These are phyloP conservation scores for Lanmaoa pseudosensibilis DNA, from an alignment of 768 basidiomycete species.

Conservation along the genomic window DNA sequence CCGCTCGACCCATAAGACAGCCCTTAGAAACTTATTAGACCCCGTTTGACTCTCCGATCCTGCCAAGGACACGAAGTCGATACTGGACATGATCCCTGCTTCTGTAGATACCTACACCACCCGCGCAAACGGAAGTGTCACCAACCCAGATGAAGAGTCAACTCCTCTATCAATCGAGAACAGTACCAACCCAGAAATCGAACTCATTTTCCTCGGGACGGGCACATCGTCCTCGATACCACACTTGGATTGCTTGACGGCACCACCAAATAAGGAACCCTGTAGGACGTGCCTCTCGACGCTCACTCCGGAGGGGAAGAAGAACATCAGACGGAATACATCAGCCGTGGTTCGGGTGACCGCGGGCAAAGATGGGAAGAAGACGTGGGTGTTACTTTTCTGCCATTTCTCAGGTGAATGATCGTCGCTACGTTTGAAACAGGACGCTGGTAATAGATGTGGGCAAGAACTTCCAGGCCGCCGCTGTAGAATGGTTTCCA, in stretches of 20 bases:
- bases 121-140: neutral
- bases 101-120: neutral
- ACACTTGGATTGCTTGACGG: conserved; percentile 71
- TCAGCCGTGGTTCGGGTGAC: conserved; percentile 60
- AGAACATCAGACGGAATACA: conserved; percentile 84
- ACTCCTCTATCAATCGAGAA: neutral
- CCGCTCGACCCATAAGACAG: too few relatives aligned
- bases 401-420: neutral
- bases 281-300: conserved; percentile 73
- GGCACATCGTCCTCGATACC: conserved; percentile 78
- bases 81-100: neutral
- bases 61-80: neutral
- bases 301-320: conserved; percentile 67
- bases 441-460: conserved; percentile 83
- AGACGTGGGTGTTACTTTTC: conserved; percentile 45
- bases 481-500: conserved; percentile 60
- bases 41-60: neutral
- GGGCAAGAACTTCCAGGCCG: conserved; percentile 77
- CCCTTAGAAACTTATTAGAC: too few relatives aligned
- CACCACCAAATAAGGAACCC: conserved; percentile 47
- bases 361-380: conserved; percentile 36
- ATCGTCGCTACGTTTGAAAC: neutral
- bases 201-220: conserved; percentile 82
- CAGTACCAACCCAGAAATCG: conserved; percentile 32
- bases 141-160: neutral